These are phyloP conservation scores for Auxenochlorella protothecoides DNA, from an alignment of 139 green algal genomes.

Conservation along the genomic window DNA sequence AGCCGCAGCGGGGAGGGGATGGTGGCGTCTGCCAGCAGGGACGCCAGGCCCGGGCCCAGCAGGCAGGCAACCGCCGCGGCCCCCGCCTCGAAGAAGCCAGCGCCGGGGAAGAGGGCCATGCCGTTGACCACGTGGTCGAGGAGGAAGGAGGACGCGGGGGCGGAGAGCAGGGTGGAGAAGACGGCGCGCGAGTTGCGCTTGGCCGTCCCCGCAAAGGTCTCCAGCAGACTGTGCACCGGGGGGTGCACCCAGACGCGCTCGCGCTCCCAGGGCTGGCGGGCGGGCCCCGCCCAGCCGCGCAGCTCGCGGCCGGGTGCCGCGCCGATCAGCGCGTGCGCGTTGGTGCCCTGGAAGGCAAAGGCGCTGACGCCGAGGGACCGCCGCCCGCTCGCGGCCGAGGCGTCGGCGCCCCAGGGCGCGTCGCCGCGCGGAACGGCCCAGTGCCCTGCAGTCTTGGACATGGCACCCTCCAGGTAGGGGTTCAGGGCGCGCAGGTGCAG, in stretches of 20 bases:
- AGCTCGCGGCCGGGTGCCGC: conserved; percentile 8
- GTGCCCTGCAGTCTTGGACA: conserved; percentile 1
- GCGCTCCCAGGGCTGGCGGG: background rate
- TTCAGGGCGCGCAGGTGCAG: conserved; percentile 34
- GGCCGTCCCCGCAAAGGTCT: background rate
- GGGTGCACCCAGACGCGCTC: conserved; percentile 7
- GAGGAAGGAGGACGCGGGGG: conserved; percentile 44
- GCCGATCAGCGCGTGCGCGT: conserved; percentile 23
- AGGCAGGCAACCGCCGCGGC: conserved; percentile 5
- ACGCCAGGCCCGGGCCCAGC: background rate
- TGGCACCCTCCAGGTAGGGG: conserved; percentile 20
- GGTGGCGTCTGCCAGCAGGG: background rate
- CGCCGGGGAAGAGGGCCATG: conserved; percentile 34
- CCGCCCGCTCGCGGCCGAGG: background rate
- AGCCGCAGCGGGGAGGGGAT: conserved; percentile 13
- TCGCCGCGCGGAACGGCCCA: conserved; percentile 5
- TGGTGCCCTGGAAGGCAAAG: conserved; percentile 39
- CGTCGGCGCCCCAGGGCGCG: background rate
- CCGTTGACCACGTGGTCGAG: conserved; percentile 56
- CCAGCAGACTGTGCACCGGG: conserved; percentile 5
- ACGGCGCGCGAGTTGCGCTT: no score
- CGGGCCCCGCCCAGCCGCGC: conserved; percentile 22
- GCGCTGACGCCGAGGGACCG: conserved; percentile 11
- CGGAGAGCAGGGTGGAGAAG: conserved; percentile 15
- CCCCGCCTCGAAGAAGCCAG: conserved; percentile 28